Percentiles rank a stretch among this genome's conserved stretches.
These are phyloP conservation scores for Collybia mongolica DNA, from an alignment of 768 basidiomycete genomes.

Conservation along the genomic window DNA sequence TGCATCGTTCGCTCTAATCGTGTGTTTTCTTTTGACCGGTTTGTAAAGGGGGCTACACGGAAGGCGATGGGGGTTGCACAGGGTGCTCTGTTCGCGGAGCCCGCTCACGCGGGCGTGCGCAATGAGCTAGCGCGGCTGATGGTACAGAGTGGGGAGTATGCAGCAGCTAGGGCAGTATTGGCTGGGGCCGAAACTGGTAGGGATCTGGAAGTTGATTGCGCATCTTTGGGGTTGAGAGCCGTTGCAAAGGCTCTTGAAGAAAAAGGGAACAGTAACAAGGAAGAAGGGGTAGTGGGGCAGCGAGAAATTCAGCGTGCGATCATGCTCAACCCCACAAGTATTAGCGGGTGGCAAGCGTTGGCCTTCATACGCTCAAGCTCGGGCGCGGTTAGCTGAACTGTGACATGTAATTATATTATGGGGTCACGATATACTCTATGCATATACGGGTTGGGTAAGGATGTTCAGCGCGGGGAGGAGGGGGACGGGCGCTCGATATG, in stretches of 20 bases:
- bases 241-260: slow-evolving; percentile 34
- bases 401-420: slow-evolving; percentile 10
- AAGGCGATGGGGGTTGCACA: slow-evolving; percentile 56
- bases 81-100: slow-evolving; percentile 55
- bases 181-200: slow-evolving; percentile 23
- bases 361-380: slow-evolving; percentile 44
- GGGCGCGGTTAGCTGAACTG: neutral
- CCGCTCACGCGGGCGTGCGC: slow-evolving; percentile 46
- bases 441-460: too few species aligned
- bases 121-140: slow-evolving; percentile 54
- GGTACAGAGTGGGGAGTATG: slow-evolving; percentile 43
- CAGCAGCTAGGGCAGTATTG: slow-evolving; percentile 48
- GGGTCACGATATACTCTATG: neutral
- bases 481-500: too few species aligned
- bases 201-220: slow-evolving; percentile 33
- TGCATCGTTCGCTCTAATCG: neutral
- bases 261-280: slow-evolving; percentile 8
- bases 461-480: too few species aligned
- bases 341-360: slow-evolving; percentile 56
- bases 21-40: neutral
- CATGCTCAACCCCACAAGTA: slow-evolving; percentile 55
- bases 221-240: slow-evolving; percentile 49
- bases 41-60: slow-evolving; percentile 22
- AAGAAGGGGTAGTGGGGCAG: slow-evolving; percentile 24
- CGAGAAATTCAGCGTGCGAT: slow-evolving; percentile 61